A percentile compares a stretch with the other conserved stretches of the same genome.
Evolutionary conservation across 768 basidiomycete species (phyloP).

Genomic region (Tricholoma saponaceum): DNA sequence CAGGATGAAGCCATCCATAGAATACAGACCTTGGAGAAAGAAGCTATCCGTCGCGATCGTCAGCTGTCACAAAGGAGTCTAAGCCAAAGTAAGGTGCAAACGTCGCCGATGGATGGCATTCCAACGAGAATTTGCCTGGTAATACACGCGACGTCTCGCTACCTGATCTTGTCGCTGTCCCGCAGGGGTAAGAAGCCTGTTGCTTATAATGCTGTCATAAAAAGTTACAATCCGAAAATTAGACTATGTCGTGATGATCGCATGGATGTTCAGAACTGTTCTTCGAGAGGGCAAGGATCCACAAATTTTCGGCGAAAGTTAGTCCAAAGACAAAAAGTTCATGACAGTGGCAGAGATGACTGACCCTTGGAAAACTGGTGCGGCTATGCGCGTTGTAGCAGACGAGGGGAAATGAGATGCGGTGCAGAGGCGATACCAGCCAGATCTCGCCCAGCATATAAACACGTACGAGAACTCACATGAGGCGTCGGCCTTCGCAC

Average conservation of each 20-base stretch:
- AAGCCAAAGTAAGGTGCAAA: neutral
- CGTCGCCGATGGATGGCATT: neutral
- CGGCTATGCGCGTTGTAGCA: neutral
- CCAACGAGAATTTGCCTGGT: neutral
- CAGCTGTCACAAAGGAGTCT: neutral
- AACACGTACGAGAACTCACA: neutral
- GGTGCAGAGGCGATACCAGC: neutral
- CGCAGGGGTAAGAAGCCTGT: too few species aligned
- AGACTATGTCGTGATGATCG: slow-evolving; percentile 6
- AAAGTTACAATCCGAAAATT: neutral
- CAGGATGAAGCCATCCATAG: too few species aligned
- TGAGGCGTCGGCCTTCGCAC: neutral
- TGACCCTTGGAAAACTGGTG: too few species aligned
- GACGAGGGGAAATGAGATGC: neutral
- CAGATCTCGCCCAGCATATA: neutral
- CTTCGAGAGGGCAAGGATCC: neutral
- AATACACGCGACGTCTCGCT: neutral
- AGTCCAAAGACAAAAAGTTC: neutral
- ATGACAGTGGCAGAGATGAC: neutral
- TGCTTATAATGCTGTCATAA: neutral
- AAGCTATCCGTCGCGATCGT: neutral
- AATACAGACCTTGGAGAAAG: neutral
- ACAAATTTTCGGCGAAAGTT: neutral
- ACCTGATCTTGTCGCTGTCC: neutral
- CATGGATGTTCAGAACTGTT: neutral